phyloP scores from a whole-genome alignment of 495 filamentous ascomycete genomes.

The Saxophila tyrrhenica region DNA sequence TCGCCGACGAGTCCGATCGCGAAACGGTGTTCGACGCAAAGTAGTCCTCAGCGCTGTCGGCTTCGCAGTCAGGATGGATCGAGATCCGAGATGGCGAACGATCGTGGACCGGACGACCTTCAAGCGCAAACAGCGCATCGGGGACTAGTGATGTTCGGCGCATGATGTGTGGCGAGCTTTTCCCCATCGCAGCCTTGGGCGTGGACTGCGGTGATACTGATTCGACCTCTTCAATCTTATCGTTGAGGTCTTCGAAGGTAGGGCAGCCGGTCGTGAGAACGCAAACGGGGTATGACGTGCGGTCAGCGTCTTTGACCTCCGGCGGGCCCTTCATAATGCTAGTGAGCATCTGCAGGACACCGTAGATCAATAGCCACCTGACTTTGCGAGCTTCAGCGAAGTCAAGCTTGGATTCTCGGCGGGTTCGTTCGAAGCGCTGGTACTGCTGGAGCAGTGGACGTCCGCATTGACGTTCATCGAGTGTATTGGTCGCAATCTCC shows the following conservation, averaged over 20 bases:
- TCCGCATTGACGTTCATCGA: slow-evolving; percentile 21
- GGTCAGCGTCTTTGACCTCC: slow-evolving; percentile 28
- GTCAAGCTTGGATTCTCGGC: slow-evolving; percentile 24
- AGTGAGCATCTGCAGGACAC: slow-evolving; percentile 46
- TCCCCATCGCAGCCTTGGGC: neutral
- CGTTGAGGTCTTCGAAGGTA: neutral
- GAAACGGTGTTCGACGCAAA: slow-evolving; percentile 22
- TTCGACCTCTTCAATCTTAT: slow-evolving; percentile 4
- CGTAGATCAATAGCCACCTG: slow-evolving; percentile 65
- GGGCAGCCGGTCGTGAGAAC: slow-evolving; percentile 16
- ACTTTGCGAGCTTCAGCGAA: slow-evolving; percentile 32
- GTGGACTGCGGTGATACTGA: neutral
- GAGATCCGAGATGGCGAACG: slow-evolving; percentile 7
- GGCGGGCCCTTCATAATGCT: slow-evolving; percentile 28
- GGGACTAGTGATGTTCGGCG: slow-evolving; percentile 7
- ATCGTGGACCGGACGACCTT: neutral
- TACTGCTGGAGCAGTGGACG: slow-evolving; percentile 36
- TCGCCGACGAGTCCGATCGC: slow-evolving; percentile 3
- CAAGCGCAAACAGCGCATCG: neutral
- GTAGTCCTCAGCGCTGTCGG: slow-evolving; percentile 21
- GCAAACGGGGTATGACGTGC: slow-evolving; percentile 28
- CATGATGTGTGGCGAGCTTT: slow-evolving; percentile 1
- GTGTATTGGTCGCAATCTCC: slow-evolving; percentile 32
- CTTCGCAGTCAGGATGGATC: slow-evolving; percentile 32
- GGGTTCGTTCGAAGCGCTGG: slow-evolving; percentile 33